Percentiles rank a stretch among this genome's conserved stretches.
phyloP scores from a whole-genome alignment of 768 basidiomycete genomes.

The Solioccasus polychromus region DNA sequence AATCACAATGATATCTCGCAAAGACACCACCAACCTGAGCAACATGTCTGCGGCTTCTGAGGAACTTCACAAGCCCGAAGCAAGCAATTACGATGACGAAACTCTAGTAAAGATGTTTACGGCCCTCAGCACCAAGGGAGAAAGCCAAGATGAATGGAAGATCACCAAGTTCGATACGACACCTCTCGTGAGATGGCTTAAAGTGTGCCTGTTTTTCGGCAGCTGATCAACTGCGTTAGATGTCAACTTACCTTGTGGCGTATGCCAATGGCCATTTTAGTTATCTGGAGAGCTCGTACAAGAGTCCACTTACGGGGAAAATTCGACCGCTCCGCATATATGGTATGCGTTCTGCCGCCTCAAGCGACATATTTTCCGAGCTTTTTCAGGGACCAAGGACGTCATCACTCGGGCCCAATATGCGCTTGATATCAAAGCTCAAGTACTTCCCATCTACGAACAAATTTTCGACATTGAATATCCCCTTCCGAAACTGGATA shows the following conservation, averaged over 20 bases:
- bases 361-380: no score
- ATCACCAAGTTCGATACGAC: slow-evolving; percentile 78
- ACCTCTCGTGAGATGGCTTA: slow-evolving; percentile 49
- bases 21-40: slow-evolving; percentile 71
- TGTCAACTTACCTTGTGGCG: slow-evolving; percentile 90
- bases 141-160: slow-evolving; percentile 58
- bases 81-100: slow-evolving; percentile 27
- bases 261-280: slow-evolving; percentile 81
- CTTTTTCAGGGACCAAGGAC: slow-evolving; percentile 70
- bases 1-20: slow-evolving; percentile 76
- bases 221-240: slow-evolving; percentile 29
- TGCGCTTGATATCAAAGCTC: slow-evolving; percentile 82
- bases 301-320: slow-evolving; percentile 76
- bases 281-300: slow-evolving; percentile 71
- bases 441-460: slow-evolving; percentile 87
- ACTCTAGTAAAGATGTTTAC: slow-evolving; percentile 43
- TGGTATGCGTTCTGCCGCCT: slow-evolving; percentile 50
- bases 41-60: slow-evolving; percentile 85
- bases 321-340: slow-evolving; percentile 83
- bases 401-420: slow-evolving; percentile 81
- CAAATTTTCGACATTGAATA: slow-evolving; percentile 89
- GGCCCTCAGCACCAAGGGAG: slow-evolving; percentile 35
- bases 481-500: slow-evolving; percentile 93
- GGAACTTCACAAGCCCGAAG: slow-evolving; percentile 38
- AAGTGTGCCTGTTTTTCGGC: not conserved